Evolutionary conservation across 2,329 filamentous ascomycete genomes (phyloP).

Genomic region (Ascochyta pisi): DNA sequence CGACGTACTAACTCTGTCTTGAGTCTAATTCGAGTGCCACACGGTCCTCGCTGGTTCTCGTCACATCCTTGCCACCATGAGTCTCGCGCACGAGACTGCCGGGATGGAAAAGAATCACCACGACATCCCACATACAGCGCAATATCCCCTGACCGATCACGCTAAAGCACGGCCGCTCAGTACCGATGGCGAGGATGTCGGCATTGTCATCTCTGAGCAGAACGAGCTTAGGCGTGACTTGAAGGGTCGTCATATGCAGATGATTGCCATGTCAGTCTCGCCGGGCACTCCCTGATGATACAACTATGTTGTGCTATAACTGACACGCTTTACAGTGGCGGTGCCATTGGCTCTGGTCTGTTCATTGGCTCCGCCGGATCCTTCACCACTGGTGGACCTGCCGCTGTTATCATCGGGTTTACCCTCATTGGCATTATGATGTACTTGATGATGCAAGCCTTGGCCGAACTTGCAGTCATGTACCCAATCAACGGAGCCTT

Average conservation of each 20-base stretch:
- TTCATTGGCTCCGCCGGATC: slow-evolving; percentile 60
- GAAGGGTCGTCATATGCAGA: slow-evolving; percentile 63
- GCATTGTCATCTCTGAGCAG: slow-evolving; percentile 3
- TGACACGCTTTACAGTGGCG: slow-evolving; percentile 45
- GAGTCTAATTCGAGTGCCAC: background rate
- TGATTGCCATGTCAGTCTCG: slow-evolving; percentile 59
- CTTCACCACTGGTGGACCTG: slow-evolving; percentile 14
- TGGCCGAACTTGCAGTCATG: slow-evolving; percentile 51
- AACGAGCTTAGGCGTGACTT: slow-evolving; percentile 30
- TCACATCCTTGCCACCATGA: background rate
- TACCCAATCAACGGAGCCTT: slow-evolving; percentile 53
- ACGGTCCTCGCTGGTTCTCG: background rate
- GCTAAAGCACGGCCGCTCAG: slow-evolving; percentile 8
- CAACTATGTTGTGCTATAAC: background rate
- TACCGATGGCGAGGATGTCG: slow-evolving; percentile 1
- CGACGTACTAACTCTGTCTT: background rate
- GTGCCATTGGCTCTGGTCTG: slow-evolving; percentile 65
- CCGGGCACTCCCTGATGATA: background rate
- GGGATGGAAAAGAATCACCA: slow-evolving; percentile 5
- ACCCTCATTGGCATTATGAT: slow-evolving; percentile 14
- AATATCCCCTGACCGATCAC: slow-evolving; percentile 2
- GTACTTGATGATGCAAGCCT: slow-evolving; percentile 47
- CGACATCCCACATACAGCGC: background rate
- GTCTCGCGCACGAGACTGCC: slow-evolving; percentile 4
- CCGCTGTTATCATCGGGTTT: slow-evolving; percentile 22